Base-by-base conservation (phyloP, 2,329 filamentous ascomycete genomes). In the Alternaria sp. region DNA sequence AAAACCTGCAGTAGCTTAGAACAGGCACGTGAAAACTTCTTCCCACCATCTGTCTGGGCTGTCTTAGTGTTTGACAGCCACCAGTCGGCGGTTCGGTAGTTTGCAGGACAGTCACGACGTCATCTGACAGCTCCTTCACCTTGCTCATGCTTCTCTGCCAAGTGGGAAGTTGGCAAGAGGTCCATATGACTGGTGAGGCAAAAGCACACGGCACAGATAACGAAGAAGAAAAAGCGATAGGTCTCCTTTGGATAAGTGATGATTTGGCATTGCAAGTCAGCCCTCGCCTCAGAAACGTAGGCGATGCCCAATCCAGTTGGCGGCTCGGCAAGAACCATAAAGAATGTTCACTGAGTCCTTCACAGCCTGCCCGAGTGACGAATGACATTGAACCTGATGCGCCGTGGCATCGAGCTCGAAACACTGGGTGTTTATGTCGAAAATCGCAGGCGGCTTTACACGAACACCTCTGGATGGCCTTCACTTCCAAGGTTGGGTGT, bases 1-100 rank as follows among this genome's bases (percentile, higher is more conserved):
- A 56, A 60, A 55, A 44, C 58, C 46, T 60, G 58, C 40, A 57
- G 58, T 57, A 40, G 30, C 32, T 27, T 30, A 40, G 36, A 52
- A 34, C 38, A 16, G 48, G 22, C 32, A 60, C 54, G 34, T 40
- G 36, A 46, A 60, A 60, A 46, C 44, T 40, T 57, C 53, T 52
- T 28, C 46, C 34, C 12, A 36, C 54, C 41, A 48, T 41, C 54
- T 43, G 54, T 25, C 54, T 60, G 28, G 38, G 30, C 57, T 36
- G 45, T 30, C 44, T 44, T 48, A 28, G 34, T 52, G 32, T 40
- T 52, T 28, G 32, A 28, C 48, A 52, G 34, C 20, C 54, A 50
- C 48, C 36, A 28, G 51, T 57, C 40, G 45, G 44, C 38, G 44
- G 30, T 40, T 56, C 52, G 46, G 46, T 44, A 48, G 34, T 46